Evolutionary conservation across 495 filamentous ascomycete genomes (phyloP), one percentile per base, ranked within the genome.

Genomic region (Penicillium ucsense): DNA sequence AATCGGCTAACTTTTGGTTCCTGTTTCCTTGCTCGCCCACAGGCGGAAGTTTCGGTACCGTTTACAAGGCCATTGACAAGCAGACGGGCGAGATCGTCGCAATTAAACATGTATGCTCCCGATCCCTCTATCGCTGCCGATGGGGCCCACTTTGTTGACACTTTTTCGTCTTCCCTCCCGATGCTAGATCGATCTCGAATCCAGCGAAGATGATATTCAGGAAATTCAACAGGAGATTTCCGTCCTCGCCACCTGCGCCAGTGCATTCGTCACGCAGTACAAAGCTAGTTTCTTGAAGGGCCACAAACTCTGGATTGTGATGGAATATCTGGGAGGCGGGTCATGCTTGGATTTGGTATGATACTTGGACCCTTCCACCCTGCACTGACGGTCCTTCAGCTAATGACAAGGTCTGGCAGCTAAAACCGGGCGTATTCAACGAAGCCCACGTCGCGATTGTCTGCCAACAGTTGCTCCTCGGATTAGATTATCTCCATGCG

Each of bases 191-290:
- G 92, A 98, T 70, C 85, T 98, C 54, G 92, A 98, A 64, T 94
- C 89, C 37, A 95, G 85, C 65, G 92, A 94, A 63, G 92, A 98
- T 66, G 92, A 98, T 61, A 94, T 98, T 37, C 83, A 89, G 63
- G 92, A 98, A 55, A 97, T 98, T 50, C 91, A 97, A 52, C 88
- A 94, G 61, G 92, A 98, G 66, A 98, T 98, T 57, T 85, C 88
- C 29, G 89, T 97, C 31, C 78, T 98, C 49, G 89, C 89, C 63
- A 94, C 92, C 50, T 95, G 94, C 69, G 82, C 86, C 47, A 95
- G 89, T 58, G 84, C 82, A 31, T 95, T 83, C 61, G 91, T 98
- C 60, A 95, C 92, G 31, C 87, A 94, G 57, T 98, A 98, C 76
- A 91, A 89, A 66, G 86, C 88, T 11, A 94, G 89, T 61, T 98